Base-by-base conservation (phyloP, 2,329 filamentous ascomycete genomes). In the Aspergillus pseudoterreus region DNA sequence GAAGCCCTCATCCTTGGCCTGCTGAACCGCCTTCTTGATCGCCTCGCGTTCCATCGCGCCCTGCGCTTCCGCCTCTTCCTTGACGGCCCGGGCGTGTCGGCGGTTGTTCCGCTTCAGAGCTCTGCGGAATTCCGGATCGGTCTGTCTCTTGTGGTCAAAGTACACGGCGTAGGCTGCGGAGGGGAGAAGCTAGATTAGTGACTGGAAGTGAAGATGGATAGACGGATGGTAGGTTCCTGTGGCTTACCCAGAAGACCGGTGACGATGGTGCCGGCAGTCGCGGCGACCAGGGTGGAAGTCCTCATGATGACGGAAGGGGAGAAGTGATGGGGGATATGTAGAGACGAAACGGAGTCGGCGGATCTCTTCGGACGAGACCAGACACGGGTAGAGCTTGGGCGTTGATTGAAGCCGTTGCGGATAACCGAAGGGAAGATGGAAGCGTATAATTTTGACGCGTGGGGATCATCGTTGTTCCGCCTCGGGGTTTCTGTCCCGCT, bases 1-100 rank as follows among this genome's bases (percentile, higher is more conserved):
- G 81, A 95, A 96, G 51, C 92, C 94, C 73, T 95, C 91, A 52
- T 88, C 87, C 76, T 91, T 89, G 63, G 92, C 90, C 63, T 87
- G 82, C 63, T 90, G 84, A 45, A 97, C 87, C 47, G 83, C 84
- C 51, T 75, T 73, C 74, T 86, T 87, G 75, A 99, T 88, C 63
- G 80, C 77, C 71, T 88, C 81, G 68, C 69, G 84, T 56, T 76
- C 71, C 55, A 66, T 65, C 43, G 72, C 74, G 38, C 74, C 75
- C 48, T 76, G 69, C 46, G 71, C 72, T 58, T 76, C 75, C 10
- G 65, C 71, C 60, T 78, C 74, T 61, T 78, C 74, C 59, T 75
- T 77, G 49, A 73, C 75, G 55, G 67, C 70, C 52, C 73, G 68
- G 44, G 74, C 76, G 57, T 78, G 65, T 49, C 71, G 68, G 54